Evolutionary conservation across 495 filamentous ascomycete species (phyloP), one percentile per base, ranked within the genome.

Genomic region (Hypoxylon trugodes): DNA sequence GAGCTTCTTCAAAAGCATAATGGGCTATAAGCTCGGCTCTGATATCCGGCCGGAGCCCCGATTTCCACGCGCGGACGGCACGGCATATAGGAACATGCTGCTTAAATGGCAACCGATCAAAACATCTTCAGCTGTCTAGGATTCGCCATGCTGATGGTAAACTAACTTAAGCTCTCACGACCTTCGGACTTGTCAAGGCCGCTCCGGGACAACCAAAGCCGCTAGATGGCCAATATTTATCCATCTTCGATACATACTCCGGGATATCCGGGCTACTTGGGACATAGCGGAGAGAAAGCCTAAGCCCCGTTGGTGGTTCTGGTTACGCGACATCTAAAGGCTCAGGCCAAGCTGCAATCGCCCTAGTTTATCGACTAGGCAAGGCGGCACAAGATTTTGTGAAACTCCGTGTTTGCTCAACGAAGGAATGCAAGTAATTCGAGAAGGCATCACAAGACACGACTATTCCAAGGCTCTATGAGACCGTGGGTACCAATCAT

Each of bases 361-460:
- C 42, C 19, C 53, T 35, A 40, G 46, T 42, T 13, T 49, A 28
- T 42, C 28, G 24, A 28, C 18, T 28, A 40, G 32, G 35, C 47
- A 59, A 45, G 43, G 46, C 59, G 24, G 58, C 59, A 62, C 37
- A 47, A 58, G 58, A 61, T 62, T 67, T 53, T 21, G 64, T 67
- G 64, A 24, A 62, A 67, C 64, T 37, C 64, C 64, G 64, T 62
- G 64, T 62, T 41, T 51, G 64, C 52, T 45, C 51, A 50, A 52
- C 36, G 40, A 67, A 62, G 58, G 43, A 42, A 60, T 41, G 53
- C 32, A 67, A 67, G 58, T 61, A 62, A 59, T 62, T 62, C 53
- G 43, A 24, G 64, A 51, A 45, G 28, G 52, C 58, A 30, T 67
- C 64, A 58, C 47, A 54, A 25, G 38, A 16, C 58, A 67, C 45